Percentiles rank a stretch among this genome's conserved stretches.
phyloP scores from a whole-genome alignment of 768 basidiomycete genomes.

The Tulasnella calospora region DNA sequence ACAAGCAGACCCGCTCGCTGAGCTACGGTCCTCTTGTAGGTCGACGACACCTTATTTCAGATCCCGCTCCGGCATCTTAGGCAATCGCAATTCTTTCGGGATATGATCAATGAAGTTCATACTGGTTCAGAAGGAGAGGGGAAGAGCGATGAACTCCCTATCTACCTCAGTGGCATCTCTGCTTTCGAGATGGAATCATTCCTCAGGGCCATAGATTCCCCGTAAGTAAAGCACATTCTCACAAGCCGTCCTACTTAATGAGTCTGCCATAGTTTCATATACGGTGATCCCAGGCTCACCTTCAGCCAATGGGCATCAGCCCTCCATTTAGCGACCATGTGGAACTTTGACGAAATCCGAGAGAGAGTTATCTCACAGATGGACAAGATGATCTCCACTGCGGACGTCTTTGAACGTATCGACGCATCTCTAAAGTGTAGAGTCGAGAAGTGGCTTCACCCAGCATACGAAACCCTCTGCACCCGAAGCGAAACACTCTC shows the following conservation, averaged over 20 bases:
- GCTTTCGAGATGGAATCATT: neutral
- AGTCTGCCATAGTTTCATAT: neutral
- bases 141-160: neutral
- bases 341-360: neutral
- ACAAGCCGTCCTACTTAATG: no score
- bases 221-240: neutral
- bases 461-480: neutral
- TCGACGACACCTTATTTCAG: neutral
- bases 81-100: neutral
- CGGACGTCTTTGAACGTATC: neutral
- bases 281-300: neutral
- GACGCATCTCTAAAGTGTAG: neutral
- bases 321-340: constrained; percentile 23
- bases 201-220: neutral
- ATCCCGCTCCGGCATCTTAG: neutral
- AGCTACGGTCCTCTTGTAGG: neutral
- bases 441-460: constrained; percentile 12
- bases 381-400: neutral
- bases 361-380: neutral
- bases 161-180: neutral
- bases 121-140: neutral
- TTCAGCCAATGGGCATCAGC: neutral
- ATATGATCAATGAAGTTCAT: neutral
- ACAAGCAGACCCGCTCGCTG: neutral
- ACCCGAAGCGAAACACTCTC: neutral